A percentile compares a stretch with the other conserved stretches of the same genome.
Conservation (phyloP, 1,284 basidiomycete species). For the Paramarasmius palmivorus region DNA sequence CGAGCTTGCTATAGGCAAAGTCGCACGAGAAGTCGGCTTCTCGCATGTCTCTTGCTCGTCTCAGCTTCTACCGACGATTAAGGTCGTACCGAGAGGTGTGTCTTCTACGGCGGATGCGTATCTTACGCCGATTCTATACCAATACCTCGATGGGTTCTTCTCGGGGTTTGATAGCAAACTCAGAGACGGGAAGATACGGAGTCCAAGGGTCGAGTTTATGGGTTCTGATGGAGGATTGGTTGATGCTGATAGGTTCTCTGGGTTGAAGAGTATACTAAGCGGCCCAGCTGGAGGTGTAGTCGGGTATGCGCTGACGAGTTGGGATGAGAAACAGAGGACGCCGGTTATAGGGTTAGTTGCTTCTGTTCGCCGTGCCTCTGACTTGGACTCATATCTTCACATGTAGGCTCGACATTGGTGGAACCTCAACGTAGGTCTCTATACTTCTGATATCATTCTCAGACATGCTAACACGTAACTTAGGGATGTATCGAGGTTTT, state of each 20-base stretch:
- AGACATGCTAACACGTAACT: too few relatives aligned
- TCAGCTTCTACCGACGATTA: constrained; percentile 91
- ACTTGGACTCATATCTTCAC: neutral
- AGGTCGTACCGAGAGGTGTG: constrained; percentile 90
- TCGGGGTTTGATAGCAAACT: constrained; percentile 81
- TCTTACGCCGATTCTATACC: constrained; percentile 85
- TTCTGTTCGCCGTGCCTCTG: neutral
- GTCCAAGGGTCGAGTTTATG: constrained; percentile 82
- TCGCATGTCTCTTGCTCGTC: constrained; percentile 87
- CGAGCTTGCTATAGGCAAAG: constrained; percentile 74
- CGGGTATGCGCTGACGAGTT: constrained; percentile 83
- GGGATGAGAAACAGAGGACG: constrained; percentile 64
- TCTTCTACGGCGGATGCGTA: constrained; percentile 97
- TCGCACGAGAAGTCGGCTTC: constrained; percentile 84
- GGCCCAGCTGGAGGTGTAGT: constrained; percentile 91
- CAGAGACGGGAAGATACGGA: constrained; percentile 43
- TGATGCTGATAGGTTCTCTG: constrained; percentile 83
- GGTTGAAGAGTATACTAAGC: constrained; percentile 85
- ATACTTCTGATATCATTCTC: too few relatives aligned
- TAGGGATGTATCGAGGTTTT: constrained; percentile 82
- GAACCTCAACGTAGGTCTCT: constrained; percentile 67
- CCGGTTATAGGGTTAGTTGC: constrained; percentile 73
- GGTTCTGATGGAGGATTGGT: constrained; percentile 87
- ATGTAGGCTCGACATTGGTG: constrained; percentile 74
- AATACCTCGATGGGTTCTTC: constrained; percentile 92